A percentile compares a stretch with the other conserved stretches of the same genome.
These are phyloP conservation scores for Buxus sempervirens DNA, from an alignment of 164 flowering plant genomes.

Conservation along the genomic window DNA sequence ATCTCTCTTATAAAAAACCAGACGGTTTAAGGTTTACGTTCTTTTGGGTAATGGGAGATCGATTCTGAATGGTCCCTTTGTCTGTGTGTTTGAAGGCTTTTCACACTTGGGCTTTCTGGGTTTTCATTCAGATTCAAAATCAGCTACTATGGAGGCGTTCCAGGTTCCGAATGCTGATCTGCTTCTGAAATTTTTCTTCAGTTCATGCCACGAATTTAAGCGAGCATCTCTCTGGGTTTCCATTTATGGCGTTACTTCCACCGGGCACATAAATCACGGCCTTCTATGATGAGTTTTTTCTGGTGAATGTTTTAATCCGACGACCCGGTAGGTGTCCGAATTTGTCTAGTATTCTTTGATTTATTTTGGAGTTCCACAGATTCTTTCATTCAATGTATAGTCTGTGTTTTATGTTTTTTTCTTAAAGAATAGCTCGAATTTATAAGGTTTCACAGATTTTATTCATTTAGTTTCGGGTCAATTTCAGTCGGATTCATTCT, in stretches of 20 bases:
- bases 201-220: conserved; percentile 26
- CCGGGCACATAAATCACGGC: conserved; percentile 21
- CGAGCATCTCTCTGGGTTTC: conserved; percentile 20
- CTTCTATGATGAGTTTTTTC: conserved; percentile 34
- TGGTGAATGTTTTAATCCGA: conserved; percentile 55
- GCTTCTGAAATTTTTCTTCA: conserved; percentile 22
- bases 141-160: conserved; percentile 31
- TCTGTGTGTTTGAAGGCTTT: conserved; percentile 19
- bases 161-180: conserved; percentile 28
- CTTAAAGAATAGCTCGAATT: conserved; percentile 28
- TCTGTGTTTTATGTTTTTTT: conserved; percentile 2
- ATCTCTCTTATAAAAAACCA: conserved; percentile 17
- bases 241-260: conserved; percentile 14
- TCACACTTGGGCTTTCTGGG: conserved; percentile 20
- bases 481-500: conserved; percentile 50
- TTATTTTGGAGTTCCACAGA: conserved; percentile 33
- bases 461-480: conserved; percentile 12
- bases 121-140: conserved; percentile 17
- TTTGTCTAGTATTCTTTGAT: conserved; percentile 46
- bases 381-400: conserved; percentile 15
- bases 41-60: conserved; percentile 2
- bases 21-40: conserved; percentile 7
- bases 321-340: conserved; percentile 35
- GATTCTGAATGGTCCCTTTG: conserved; percentile 7
- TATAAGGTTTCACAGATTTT: conserved; percentile 11